Conservation (phyloP, 805 yeast species). For the Myxozyma sirexii region DNA sequence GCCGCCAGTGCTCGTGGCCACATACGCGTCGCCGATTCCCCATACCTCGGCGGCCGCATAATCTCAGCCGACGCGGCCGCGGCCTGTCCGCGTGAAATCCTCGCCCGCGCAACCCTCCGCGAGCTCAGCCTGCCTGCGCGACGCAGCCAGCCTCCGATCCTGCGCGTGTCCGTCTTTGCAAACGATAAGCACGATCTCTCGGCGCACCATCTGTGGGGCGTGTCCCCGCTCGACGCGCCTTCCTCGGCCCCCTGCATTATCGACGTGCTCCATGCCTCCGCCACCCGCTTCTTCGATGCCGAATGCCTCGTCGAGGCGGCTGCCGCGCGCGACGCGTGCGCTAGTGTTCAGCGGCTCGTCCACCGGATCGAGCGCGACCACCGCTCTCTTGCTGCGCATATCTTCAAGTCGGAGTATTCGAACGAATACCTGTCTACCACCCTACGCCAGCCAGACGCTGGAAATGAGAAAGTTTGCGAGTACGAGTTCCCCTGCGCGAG, state of each 20-base stretch:
- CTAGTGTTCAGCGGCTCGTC: not conserved
- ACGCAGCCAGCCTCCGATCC: not conserved
- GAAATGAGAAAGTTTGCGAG: not conserved
- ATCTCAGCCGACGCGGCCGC: too few relatives aligned
- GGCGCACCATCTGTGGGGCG: too few relatives aligned
- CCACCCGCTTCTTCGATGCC: not conserved
- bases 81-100: too few relatives aligned
- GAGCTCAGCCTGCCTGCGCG: not conserved
- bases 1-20: too few relatives aligned
- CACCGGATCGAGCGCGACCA: not conserved
- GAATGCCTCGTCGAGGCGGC: not conserved
- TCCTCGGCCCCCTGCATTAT: too few relatives aligned
- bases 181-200: not conserved
- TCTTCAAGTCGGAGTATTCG: not conserved
- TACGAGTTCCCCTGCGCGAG: conserved; percentile 8
- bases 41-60: too few relatives aligned
- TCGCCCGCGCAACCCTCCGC: not conserved
- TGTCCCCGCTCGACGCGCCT: too few relatives aligned
- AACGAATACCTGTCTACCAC: not conserved
- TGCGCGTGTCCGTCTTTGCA: not conserved
- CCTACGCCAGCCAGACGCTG: not conserved
- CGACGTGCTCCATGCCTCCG: not conserved
- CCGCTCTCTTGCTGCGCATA: not conserved
- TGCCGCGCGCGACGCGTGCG: not conserved
- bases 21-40: too few relatives aligned